Percentiles rank a stretch among this genome's conserved stretches.
phyloP scores from a whole-genome alignment of 495 filamentous ascomycete species.

The Trichoderma asperelloides region DNA sequence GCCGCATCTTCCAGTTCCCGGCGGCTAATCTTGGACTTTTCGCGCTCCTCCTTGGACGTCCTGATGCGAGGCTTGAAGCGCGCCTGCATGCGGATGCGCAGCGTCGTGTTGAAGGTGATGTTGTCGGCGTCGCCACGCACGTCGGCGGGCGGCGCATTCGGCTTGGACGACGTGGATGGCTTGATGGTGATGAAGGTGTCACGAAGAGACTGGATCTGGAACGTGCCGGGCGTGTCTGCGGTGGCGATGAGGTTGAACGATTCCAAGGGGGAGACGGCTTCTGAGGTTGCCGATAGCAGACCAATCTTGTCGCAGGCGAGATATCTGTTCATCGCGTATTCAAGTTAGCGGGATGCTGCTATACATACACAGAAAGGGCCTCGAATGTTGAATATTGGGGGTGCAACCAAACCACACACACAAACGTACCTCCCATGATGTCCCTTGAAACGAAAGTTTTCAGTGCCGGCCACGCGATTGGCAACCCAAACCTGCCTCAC shows the following conservation, averaged over 20 bases:
- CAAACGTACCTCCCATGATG: constrained; percentile 67
- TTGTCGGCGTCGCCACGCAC: constrained; percentile 71
- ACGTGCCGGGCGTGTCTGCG: constrained; percentile 52
- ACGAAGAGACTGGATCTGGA: constrained; percentile 58
- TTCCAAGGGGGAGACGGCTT: constrained; percentile 77
- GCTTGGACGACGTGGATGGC: constrained; percentile 23
- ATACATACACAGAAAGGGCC: too few relatives aligned
- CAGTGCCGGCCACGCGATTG: constrained; percentile 72
- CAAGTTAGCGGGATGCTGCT: neutral
- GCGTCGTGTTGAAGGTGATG: constrained; percentile 63
- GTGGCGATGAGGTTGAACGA: constrained; percentile 64
- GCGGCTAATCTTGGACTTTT: constrained; percentile 71
- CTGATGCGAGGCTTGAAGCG: constrained; percentile 79
- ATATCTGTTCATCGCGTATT: constrained; percentile 34
- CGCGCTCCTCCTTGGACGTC: constrained; percentile 69
- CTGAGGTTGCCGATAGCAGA: constrained; percentile 60
- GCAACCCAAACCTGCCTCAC: constrained; percentile 94
- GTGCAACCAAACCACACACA: neutral
- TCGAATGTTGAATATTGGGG: too few relatives aligned
- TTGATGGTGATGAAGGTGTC: constrained; percentile 52
- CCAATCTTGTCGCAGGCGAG: constrained; percentile 79
- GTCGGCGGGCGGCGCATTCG: constrained; percentile 29
- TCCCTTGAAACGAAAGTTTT: constrained; percentile 73
- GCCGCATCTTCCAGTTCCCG: constrained; percentile 80
- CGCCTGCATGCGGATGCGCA: constrained; percentile 89